Percentiles rank a stretch among this genome's conserved stretches.
Evolutionary conservation across 2,329 filamentous ascomycete species (phyloP).

Genomic region (Alternaria rosae): DNA sequence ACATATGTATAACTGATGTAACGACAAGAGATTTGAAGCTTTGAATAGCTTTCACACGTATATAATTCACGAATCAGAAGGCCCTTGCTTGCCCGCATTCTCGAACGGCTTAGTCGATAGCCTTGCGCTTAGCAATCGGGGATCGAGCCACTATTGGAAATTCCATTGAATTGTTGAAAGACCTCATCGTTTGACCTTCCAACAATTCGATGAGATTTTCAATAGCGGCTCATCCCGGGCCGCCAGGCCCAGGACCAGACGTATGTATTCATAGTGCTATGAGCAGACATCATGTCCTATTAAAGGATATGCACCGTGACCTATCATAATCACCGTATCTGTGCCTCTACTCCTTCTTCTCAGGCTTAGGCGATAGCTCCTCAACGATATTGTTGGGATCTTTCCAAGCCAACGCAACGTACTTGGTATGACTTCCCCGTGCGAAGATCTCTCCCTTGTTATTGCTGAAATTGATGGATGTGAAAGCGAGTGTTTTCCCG

Average conservation of each 20-base stretch:
- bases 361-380: conserved; percentile 57
- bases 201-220: background rate
- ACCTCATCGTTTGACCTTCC: background rate
- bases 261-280: conserved; percentile 17
- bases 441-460: conserved; percentile 66
- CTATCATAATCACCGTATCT: background rate
- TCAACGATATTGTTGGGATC: conserved; percentile 68
- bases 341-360: conserved; percentile 31
- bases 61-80: background rate
- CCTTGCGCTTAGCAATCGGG: background rate
- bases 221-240: background rate
- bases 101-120: background rate
- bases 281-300: background rate
- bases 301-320: background rate
- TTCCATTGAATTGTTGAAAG: background rate
- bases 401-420: conserved; percentile 67
- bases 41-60: background rate
- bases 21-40: background rate
- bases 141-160: background rate
- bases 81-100: background rate
- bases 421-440: conserved; percentile 73
- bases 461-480: conserved; percentile 68
- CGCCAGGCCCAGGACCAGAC: background rate
- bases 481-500: conserved; percentile 71
- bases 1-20: conserved; percentile 11